A percentile compares a stretch with the other conserved stretches of the same genome.
Evolutionary conservation across 352 stramenopile species (phyloP).

Genomic region (Phytophthora fragariaefolia): DNA sequence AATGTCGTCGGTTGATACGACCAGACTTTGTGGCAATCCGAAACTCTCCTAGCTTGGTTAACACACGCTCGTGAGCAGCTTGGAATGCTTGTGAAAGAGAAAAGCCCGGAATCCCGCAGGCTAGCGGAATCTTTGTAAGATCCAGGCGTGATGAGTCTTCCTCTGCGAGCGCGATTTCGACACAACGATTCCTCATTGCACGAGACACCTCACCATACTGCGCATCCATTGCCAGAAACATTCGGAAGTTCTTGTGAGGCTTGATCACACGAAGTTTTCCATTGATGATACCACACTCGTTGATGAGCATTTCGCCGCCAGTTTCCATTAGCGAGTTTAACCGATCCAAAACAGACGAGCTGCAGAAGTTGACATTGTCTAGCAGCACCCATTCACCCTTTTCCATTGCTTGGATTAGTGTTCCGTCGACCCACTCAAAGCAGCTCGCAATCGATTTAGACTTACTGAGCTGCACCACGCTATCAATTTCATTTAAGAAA

Average conservation of each 20-base stretch:
- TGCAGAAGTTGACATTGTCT: conserved; percentile 99
- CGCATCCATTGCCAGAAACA: conserved; percentile 99
- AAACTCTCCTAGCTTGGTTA: conserved; percentile 38
- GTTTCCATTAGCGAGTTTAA: conserved; percentile 99
- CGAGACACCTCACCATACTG: conserved; percentile 97
- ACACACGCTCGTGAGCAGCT: conserved; percentile 56
- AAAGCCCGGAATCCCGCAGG: conserved; percentile 71
- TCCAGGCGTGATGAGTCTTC: conserved; percentile 66
- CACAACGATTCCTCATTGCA: conserved; percentile 99
- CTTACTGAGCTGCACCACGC: conserved; percentile 66
- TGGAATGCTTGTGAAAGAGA: conserved; percentile 73
- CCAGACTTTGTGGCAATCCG: conserved; percentile 32
- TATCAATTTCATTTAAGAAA: conserved; percentile 39
- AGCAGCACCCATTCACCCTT: conserved; percentile 99
- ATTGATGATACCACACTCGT: conserved; percentile 96
- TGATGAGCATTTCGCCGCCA: conserved; percentile 97
- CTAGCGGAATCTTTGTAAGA: conserved; percentile 65
- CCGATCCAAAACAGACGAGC: conserved; percentile 98
- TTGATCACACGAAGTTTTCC: conserved; percentile 94
- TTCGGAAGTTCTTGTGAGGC: conserved; percentile 97
- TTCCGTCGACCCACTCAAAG: conserved; percentile 99
- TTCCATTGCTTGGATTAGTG: conserved; percentile 97
- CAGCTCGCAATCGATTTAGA: conserved; percentile 70
- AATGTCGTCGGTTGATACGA: conserved; percentile 71
- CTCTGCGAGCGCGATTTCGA: conserved; percentile 93